These are phyloP conservation scores for Salix arbutifolia DNA, from an alignment of 345 rosid species.

Conservation along the genomic window DNA sequence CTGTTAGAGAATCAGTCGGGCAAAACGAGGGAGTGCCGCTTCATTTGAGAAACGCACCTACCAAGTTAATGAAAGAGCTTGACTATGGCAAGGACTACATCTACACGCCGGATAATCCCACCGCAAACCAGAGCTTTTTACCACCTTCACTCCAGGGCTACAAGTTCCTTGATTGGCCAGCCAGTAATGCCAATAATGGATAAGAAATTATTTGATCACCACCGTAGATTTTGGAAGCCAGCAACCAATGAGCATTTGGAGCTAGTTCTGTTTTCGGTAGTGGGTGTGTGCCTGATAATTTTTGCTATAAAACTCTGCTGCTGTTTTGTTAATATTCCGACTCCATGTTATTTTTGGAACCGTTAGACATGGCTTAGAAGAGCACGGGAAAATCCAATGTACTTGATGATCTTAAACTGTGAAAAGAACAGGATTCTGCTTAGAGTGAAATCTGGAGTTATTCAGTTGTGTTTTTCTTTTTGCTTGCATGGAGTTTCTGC, in stretches of 20 bases:
- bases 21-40: conserved; percentile 84
- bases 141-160: conserved; percentile 58
- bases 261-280: not conserved
- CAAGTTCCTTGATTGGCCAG: conserved; percentile 77
- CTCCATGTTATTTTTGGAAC: not conserved
- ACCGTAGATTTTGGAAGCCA: not conserved
- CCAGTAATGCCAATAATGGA: conserved; percentile 5
- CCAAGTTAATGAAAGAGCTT: conserved; percentile 73
- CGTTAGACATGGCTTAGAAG: not conserved
- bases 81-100: conserved; percentile 76
- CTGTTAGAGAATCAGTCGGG: conserved; percentile 62
- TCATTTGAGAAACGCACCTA: conserved; percentile 80
- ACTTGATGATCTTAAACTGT: not conserved
- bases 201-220: conserved; percentile 12
- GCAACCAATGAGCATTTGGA: not conserved
- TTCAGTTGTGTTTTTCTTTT: too few relatives aligned
- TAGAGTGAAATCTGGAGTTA: not conserved
- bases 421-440: not conserved
- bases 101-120: conserved; percentile 68
- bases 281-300: not conserved
- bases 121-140: conserved; percentile 48
- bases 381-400: not conserved
- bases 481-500: too few relatives aligned
- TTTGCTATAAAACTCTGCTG: not conserved
- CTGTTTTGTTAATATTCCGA: not conserved